phyloP scores from a whole-genome alignment of 768 basidiomycete genomes.

The Russula olivacea region DNA sequence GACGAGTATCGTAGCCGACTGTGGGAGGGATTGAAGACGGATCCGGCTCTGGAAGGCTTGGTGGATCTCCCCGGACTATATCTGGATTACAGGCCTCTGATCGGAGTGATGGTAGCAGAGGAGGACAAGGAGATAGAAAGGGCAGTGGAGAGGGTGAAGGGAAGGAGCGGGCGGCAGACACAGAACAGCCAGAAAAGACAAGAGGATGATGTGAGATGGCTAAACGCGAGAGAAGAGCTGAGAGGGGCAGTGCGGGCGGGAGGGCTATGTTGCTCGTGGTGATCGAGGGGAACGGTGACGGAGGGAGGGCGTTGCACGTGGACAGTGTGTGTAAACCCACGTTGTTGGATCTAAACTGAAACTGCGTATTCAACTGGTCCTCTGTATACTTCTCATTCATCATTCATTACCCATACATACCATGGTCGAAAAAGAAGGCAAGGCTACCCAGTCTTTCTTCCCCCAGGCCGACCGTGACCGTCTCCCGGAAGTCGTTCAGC shows the following conservation, averaged over 20 bases:
- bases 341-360: conserved; percentile 1
- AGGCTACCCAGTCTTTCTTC: conserved; percentile 19
- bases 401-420: conserved; percentile 12
- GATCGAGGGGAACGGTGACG: conserved; percentile 12
- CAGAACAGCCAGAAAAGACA: conserved; percentile 62
- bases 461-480: conserved; percentile 22
- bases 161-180: conserved; percentile 39
- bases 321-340: conserved; percentile 13
- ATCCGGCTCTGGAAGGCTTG: conserved; percentile 33
- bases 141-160: conserved; percentile 22
- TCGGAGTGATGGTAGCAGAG: conserved; percentile 54
- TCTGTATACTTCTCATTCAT: conserved; percentile 2
- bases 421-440: conserved; percentile 26
- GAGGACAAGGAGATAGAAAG: conserved; percentile 52
- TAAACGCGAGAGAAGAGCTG: conserved; percentile 37
- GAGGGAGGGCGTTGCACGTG: conserved; percentile 16
- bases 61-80: conserved; percentile 42
- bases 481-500: conserved; percentile 21
- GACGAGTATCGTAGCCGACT: conserved; percentile 21
- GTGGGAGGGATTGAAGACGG: conserved; percentile 43
- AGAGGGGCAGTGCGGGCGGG: conserved; percentile 23
- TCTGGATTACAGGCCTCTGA: conserved; percentile 65
- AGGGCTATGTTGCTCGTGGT: conserved; percentile 20
- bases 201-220: conserved; percentile 39
- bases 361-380: conserved; percentile 8